These are phyloP conservation scores for Paraurostyla sp. DNA, from an alignment of 73 alveolate genomes.

Conservation along the genomic window DNA sequence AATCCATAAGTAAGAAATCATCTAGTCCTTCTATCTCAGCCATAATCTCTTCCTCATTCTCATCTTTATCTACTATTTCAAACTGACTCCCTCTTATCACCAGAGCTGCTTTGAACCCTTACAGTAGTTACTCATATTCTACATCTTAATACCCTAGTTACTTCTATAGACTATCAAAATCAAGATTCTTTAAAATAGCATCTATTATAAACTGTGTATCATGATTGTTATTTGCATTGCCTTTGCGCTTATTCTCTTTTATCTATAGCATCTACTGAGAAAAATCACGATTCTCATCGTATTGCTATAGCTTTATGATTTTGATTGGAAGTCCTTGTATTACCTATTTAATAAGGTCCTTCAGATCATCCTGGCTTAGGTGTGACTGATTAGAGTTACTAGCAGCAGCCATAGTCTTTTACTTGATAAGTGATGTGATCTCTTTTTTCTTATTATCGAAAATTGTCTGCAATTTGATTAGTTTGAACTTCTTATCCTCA, in stretches of 20 bases:
- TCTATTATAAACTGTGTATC: background rate
- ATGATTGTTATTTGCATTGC: background rate
- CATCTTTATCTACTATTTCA: constrained; percentile 16
- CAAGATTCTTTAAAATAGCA: background rate
- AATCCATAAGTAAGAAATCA: constrained; percentile 25
- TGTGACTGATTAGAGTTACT: background rate
- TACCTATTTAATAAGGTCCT: background rate
- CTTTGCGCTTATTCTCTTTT: background rate
- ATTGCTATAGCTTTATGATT: background rate
- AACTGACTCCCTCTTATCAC: background rate
- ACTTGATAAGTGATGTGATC: background rate
- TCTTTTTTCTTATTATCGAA: background rate
- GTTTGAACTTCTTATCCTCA: background rate
- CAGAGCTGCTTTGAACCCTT: background rate
- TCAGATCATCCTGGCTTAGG: no score
- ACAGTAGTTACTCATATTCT: background rate
- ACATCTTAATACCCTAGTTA: background rate
- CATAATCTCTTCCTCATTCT: background rate
- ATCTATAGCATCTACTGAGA: background rate
- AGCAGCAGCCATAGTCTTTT: background rate
- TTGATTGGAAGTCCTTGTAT: background rate
- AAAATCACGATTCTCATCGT: background rate
- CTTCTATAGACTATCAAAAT: background rate
- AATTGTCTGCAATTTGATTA: background rate
- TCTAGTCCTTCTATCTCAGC: constrained; percentile 17